A percentile compares a stretch with the other conserved stretches of the same genome.
These are phyloP conservation scores for Colletotrichum filicis DNA, from an alignment of 2,329 filamentous ascomycete species.

Conservation along the genomic window DNA sequence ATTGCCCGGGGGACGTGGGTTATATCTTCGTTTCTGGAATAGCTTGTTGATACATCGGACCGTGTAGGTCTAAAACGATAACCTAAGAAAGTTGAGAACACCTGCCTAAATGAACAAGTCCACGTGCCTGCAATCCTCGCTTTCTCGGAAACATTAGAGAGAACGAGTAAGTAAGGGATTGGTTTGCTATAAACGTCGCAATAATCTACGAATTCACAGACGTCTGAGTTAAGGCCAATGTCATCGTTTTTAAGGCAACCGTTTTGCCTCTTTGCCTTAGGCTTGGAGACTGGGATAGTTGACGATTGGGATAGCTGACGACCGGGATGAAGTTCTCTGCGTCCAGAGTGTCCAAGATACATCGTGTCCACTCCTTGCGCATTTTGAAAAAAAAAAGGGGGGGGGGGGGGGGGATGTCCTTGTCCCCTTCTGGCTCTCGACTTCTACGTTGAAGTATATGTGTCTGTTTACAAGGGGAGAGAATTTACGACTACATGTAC, in stretches of 20 bases:
- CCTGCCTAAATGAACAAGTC: background rate
- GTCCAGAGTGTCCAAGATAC: background rate
- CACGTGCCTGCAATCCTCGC: too few relatives aligned
- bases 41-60: background rate
- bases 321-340: background rate
- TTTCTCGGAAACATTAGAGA: too few relatives aligned
- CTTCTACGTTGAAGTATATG: background rate
- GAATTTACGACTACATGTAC: background rate
- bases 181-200: background rate
- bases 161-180: too few relatives aligned
- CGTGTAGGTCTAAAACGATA: too few relatives aligned
- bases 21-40: background rate
- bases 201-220: fast-evolving
- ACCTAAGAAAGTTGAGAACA: too few relatives aligned
- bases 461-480: background rate
- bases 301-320: too few relatives aligned
- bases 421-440: background rate
- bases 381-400: background rate
- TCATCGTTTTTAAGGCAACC: background rate
- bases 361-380: background rate
- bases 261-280: fast-evolving
- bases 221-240: background rate
- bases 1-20: background rate
- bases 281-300: too few relatives aligned
- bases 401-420: background rate